phyloP scores from a whole-genome alignment of 352 stramenopile species.

The Globisporangium canariense region DNA sequence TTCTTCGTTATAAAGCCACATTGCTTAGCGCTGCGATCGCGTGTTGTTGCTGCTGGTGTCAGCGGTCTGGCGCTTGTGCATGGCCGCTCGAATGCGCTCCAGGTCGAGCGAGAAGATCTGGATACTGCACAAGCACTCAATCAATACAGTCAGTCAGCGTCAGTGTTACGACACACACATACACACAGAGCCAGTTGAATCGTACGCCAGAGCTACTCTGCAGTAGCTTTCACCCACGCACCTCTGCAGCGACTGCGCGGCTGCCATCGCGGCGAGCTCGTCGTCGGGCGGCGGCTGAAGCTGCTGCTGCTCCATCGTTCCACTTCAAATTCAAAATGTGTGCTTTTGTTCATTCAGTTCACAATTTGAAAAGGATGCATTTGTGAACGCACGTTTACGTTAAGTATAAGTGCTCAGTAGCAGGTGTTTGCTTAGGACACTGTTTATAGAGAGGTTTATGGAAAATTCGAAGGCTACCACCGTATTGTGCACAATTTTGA shows the following conservation, averaged over 20 bases:
- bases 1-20: neutral
- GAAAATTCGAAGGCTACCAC: neutral
- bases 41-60: neutral
- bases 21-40: neutral
- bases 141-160: neutral
- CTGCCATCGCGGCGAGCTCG: neutral
- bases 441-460: too few relatives aligned
- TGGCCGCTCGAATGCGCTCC: constrained; percentile 27
- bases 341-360: neutral
- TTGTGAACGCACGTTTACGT: neutral
- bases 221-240: neutral
- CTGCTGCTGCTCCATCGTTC: neutral
- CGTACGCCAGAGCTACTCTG: neutral
- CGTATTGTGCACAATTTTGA: constrained; percentile 5
- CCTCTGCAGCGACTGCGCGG: constrained; percentile 8
- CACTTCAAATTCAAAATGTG: neutral
- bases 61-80: constrained; percentile 17
- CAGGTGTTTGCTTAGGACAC: neutral
- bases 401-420: neutral
- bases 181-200: too few relatives aligned
- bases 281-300: neutral
- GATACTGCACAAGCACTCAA: constrained; percentile 17
- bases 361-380: neutral
- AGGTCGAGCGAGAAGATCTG: constrained; percentile 33
- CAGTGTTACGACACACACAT: neutral